These are phyloP conservation scores for Simmondsia chinensis DNA, from an alignment of 148 eudicot genomes.

Conservation along the genomic window DNA sequence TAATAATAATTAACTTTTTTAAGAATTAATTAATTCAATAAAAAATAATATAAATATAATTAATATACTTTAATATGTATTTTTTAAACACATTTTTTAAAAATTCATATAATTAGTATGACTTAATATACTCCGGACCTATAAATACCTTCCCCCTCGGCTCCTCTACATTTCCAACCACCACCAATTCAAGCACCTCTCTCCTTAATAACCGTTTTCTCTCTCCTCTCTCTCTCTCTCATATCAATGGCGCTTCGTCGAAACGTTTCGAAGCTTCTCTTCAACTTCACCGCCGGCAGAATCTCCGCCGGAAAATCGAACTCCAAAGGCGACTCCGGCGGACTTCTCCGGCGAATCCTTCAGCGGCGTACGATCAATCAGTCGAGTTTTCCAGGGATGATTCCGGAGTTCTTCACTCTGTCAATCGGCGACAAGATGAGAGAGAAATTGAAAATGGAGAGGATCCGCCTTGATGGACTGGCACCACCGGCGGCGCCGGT, in stretches of 20 bases:
- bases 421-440: conserved; percentile 36
- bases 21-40: no score
- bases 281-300: background rate
- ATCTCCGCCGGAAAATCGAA: background rate
- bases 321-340: conserved; percentile 19
- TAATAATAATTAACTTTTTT: no score
- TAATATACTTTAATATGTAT: no score
- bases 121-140: no score
- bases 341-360: conserved; percentile 33
- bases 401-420: conserved; percentile 23
- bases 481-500: conserved; percentile 4
- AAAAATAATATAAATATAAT: no score
- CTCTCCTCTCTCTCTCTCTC: background rate
- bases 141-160: background rate
- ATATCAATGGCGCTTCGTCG: conserved; percentile 44
- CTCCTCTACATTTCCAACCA: no score
- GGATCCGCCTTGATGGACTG: conserved; percentile 22
- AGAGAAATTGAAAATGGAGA: conserved; percentile 24
- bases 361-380: conserved; percentile 25
- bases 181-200: background rate
- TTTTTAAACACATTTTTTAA: no score
- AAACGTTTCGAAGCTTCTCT: conserved; percentile 27
- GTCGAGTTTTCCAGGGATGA: conserved; percentile 4
- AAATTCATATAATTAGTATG: no score
- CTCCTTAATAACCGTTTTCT: background rate